Base-by-base conservation (phyloP, 306 rosid genomes). In the peach (Prunus persica) region DNA sequence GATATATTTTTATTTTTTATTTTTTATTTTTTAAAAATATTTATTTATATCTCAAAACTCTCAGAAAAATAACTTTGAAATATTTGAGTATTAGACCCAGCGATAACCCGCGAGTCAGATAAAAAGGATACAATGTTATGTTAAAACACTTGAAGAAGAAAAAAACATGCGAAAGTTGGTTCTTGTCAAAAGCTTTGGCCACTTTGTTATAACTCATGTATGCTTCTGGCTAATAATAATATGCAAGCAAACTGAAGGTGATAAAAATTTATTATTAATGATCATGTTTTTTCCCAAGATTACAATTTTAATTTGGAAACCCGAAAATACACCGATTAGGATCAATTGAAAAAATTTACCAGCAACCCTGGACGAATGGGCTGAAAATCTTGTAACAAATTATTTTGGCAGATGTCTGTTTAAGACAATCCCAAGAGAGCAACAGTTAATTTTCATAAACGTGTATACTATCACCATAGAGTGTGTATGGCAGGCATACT, bases 401-500 rank as follows among this genome's bases (percentile, higher is more conserved):
- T 73, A 73, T 73, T 73, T 11, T 60, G 45, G 18, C 50, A 27
- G 51, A 15, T 41, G 55, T 22, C 41, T 13, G 19, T 22, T 20
- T 7, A 34, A 6, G n/a, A 28, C 30, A 11, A 38, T 14, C 27
- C n/a, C 67, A 7, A 14, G n/a, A 28, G 45, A 28, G 55, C 41
- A 57, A 57, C 2, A 41, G 55, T 46, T 55, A 25, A 27, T 11
- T n/a, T 58, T 11, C 15, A 19, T 43, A 25, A 16, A 8, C 16
- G 16, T 58, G 14, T 60, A 51, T 15, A 45, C 28, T 46, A 45
- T 60, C 16, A 46, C 45, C 46, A 16, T n/a, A 45, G 60, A 68
- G 28, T 46, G 69, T 60, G 58, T 27, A 50, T 58, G 67, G 52
- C 76, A 72, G 75, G 22, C 65, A 72, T 2, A 38, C 65, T 38